Evolutionary conservation across 2,329 filamentous ascomycete genomes (phyloP), one percentile per base, ranked within the genome.

Genomic region (Alternaria sp.): DNA sequence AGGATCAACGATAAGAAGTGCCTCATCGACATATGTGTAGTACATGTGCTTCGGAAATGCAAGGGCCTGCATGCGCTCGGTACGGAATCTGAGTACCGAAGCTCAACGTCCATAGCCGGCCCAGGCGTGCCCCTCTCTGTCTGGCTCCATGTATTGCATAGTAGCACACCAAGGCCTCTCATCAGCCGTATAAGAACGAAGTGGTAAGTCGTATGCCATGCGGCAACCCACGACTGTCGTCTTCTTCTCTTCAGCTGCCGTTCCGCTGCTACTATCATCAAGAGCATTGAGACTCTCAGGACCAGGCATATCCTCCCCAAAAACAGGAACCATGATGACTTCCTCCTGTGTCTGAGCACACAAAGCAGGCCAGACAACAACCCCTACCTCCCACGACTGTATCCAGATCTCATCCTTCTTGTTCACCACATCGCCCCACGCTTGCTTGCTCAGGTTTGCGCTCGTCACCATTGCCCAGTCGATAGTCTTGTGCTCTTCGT

Each of bases 361-460:
- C 25, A 89, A 70, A 19, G 75, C 87, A 0, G 93, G 93, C 92
- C 93, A 96, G 0, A 97, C 85, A 50, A 97, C 76, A 1, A 97
- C 92, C 0, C 93, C 93, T 30, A 93, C 86, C 77, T 97, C 93
- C 83, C 90, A 97, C 28, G 92, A 96, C 61, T 90, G 89, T 26
- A 97, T 88, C 36, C 90, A 86, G 28, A 93, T 65, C 70, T 92
- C 86, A 1, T 87, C 88, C 0, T 84, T 82, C 4, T 82, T 77
- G 64, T 86, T 88, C 8, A 77, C 78, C 3, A 86, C 83, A 40
- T 91, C 89, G 1, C 93, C 93, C 94, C 93, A 97, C 0, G 93
- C 93, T 79, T 97, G 93, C 65, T 90, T 95, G 2, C 92, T 96
- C 3, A 97, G 78, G 70, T 97, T 97, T n/a, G 93, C 93, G n/a